These are phyloP conservation scores for Isatis lusitanica DNA, from an alignment of 441 rosid genomes.

Conservation along the genomic window DNA sequence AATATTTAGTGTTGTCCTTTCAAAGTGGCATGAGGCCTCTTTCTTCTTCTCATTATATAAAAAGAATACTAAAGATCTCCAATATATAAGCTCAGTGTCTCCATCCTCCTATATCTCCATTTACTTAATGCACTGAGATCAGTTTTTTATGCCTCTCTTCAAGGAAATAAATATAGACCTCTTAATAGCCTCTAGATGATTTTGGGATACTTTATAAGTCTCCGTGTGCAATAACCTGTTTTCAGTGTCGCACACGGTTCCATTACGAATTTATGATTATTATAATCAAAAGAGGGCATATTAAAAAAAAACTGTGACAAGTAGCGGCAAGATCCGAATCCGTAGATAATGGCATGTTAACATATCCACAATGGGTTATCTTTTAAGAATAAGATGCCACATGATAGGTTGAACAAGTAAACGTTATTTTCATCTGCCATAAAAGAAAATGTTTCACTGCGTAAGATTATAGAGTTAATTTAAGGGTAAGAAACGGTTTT, in stretches of 20 bases:
- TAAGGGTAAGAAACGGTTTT: background rate
- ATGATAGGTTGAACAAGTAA: background rate
- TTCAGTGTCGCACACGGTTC: too few species aligned
- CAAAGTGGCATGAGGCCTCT: background rate
- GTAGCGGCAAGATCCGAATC: background rate
- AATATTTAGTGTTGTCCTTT: background rate
- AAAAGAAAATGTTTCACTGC: background rate
- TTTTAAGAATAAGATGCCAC: background rate
- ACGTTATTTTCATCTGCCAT: background rate
- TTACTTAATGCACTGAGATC: background rate
- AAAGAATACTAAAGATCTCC: background rate
- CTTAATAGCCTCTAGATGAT: background rate
- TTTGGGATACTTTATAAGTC: background rate
- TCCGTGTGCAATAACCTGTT: background rate
- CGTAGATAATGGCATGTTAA: conserved; percentile 17
- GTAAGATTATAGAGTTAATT: background rate
- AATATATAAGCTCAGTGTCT: background rate
- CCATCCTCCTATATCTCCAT: background rate
- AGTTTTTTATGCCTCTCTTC: background rate
- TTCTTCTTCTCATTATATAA: background rate
- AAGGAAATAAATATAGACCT: background rate
- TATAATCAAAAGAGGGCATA: too few species aligned
- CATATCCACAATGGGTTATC: background rate
- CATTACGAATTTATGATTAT: too few species aligned
- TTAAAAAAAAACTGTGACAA: background rate